Evolutionary conservation across 2,329 filamentous ascomycete species (phyloP).

Genomic region (Curvularia sp.): DNA sequence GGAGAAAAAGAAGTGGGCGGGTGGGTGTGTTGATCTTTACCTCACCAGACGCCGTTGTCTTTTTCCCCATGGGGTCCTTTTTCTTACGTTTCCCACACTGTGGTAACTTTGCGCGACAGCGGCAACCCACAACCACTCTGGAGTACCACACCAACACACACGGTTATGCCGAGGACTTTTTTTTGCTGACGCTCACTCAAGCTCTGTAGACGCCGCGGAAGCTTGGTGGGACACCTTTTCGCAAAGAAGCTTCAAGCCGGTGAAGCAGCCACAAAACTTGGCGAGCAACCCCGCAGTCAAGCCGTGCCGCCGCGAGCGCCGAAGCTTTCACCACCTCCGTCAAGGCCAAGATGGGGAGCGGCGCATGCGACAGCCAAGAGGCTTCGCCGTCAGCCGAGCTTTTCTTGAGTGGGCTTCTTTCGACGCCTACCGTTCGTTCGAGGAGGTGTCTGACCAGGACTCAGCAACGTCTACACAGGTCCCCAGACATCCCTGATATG

Average conservation of each 20-base stretch:
- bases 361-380: constrained; percentile 17
- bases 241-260: constrained; percentile 36
- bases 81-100: constrained; percentile 9
- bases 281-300: constrained; percentile 32
- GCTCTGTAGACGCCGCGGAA: constrained; percentile 34
- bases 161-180: constrained; percentile 8
- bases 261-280: constrained; percentile 37
- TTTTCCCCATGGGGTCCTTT: constrained; percentile 37
- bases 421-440: constrained; percentile 28
- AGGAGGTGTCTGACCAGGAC: background rate
- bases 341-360: constrained; percentile 27
- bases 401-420: constrained; percentile 45
- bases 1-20: constrained; percentile 9
- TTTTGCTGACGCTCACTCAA: constrained; percentile 23
- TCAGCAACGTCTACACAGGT: background rate
- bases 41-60: constrained; percentile 5
- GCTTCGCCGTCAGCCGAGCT: constrained; percentile 39
- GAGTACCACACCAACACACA: background rate
- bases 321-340: constrained; percentile 20
- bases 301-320: constrained; percentile 25
- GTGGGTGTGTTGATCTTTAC: constrained; percentile 31
- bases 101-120: constrained; percentile 11
- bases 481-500: background rate
- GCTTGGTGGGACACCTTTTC: constrained; percentile 28
- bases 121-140: background rate